Percentiles rank a stretch among this genome's conserved stretches.
phyloP scores from a whole-genome alignment of 345 rosid species.

The Combretum micranthum region DNA sequence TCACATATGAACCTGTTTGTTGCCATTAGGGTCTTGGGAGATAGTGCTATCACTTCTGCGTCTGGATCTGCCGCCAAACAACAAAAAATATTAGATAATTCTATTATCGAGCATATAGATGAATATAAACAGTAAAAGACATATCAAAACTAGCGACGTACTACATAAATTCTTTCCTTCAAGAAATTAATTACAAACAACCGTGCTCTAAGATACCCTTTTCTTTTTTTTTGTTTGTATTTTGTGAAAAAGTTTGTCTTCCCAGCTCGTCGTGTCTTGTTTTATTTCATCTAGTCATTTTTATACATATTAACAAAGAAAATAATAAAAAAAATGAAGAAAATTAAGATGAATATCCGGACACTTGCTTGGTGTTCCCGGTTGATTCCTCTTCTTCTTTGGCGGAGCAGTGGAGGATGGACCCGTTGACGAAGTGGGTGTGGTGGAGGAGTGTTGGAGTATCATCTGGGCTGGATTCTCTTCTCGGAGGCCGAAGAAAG shows the following conservation, averaged over 20 bases:
- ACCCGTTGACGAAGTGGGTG: slow-evolving; percentile 33
- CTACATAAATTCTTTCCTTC: no score
- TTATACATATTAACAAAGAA: background rate
- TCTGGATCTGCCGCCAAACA: slow-evolving; percentile 56
- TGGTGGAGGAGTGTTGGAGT: slow-evolving; percentile 32
- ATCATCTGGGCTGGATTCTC: slow-evolving; percentile 33
- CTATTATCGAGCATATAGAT: no score
- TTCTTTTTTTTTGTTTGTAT: no score
- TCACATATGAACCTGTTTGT: slow-evolving; percentile 85
- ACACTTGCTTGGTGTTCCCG: slow-evolving; percentile 76
- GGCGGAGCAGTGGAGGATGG: slow-evolving; percentile 33
- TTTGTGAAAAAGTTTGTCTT: no score
- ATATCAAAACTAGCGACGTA: no score
- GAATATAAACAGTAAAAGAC: slow-evolving; percentile 1
- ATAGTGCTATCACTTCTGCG: slow-evolving; percentile 81
- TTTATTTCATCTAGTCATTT: background rate
- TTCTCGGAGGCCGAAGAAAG: slow-evolving; percentile 18
- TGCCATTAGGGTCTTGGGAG: slow-evolving; percentile 85
- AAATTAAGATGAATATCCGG: slow-evolving; percentile 11
- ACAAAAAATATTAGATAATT: slow-evolving; percentile 5
- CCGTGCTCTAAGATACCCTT: no score
- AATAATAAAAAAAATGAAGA: background rate
- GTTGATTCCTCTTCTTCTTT: slow-evolving; percentile 72
- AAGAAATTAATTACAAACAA: no score
- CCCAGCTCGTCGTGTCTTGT: no score